A percentile compares a stretch with the other conserved stretches of the same genome.
phyloP scores from a whole-genome alignment of 257 asterid species.

The Penstemon barbatus region DNA sequence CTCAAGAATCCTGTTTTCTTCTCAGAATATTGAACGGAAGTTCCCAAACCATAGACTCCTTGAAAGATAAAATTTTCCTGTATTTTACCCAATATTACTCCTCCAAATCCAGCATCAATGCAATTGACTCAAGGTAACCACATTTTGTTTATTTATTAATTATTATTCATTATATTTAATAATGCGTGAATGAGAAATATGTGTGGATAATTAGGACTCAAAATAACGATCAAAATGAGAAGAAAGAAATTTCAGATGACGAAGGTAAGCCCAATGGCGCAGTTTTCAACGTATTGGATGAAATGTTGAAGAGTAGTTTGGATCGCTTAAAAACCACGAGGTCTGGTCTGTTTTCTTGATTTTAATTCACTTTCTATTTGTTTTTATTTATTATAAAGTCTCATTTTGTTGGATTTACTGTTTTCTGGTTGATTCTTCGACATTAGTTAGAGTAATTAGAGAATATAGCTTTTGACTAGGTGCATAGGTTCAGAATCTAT shows the following conservation, averaged over 20 bases:
- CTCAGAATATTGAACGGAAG: conserved; percentile 57
- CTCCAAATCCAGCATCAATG: conserved; percentile 33
- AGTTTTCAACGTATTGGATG: conserved; percentile 73
- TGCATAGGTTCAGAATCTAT: too few species aligned
- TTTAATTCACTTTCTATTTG: conserved; percentile 2
- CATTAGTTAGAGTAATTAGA: neutral
- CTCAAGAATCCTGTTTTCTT: conserved; percentile 59
- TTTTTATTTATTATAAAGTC: neutral
- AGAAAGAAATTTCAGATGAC: conserved; percentile 44
- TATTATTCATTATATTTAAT: neutral
- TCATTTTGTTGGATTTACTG: neutral
- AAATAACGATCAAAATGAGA: conserved; percentile 30
- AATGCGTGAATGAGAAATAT: conserved; percentile 9
- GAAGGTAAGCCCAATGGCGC: conserved; percentile 49
- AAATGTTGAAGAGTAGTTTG: conserved; percentile 65
- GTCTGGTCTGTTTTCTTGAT: conserved; percentile 50
- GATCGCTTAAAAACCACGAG: conserved; percentile 79
- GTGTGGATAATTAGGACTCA: conserved; percentile 35
- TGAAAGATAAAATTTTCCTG: conserved; percentile 51
- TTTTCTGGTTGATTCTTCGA: neutral
- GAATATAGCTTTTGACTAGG: too few species aligned
- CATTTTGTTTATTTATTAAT: conserved; percentile 3
- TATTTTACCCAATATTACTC: conserved; percentile 40
- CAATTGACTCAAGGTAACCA: conserved; percentile 45
- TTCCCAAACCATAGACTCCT: conserved; percentile 54